phyloP scores from a whole-genome alignment of 2,329 filamentous ascomycete genomes.

The Fusarium solani-melongenae region DNA sequence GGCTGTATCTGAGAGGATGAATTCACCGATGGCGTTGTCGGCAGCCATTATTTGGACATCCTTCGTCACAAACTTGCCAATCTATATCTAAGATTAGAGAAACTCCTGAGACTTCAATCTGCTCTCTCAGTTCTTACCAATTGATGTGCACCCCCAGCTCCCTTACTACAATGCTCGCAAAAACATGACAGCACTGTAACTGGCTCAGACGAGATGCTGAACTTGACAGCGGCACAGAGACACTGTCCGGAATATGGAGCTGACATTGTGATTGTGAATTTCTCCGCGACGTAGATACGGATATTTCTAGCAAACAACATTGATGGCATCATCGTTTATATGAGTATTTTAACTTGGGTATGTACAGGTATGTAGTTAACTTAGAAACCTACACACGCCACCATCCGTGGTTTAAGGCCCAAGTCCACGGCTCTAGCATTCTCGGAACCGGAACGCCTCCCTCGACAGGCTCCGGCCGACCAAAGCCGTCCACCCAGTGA shows the following conservation, averaged over 20 bases:
- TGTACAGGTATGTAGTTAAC: not conserved
- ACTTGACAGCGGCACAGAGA: constrained; percentile 27
- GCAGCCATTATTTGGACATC: constrained; percentile 23
- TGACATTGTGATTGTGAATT: constrained; percentile 11
- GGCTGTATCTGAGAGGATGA: constrained; percentile 35
- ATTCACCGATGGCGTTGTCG: constrained; percentile 16
- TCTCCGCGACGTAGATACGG: too few species aligned
- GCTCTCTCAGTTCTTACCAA: not conserved
- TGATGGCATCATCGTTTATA: not conserved
- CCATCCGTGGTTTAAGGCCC: not conserved
- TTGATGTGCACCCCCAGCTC: constrained; percentile 33
- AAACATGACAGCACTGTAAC: constrained; percentile 33
- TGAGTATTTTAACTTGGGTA: not conserved
- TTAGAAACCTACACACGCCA: not conserved
- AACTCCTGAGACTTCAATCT: rapidly evolving
- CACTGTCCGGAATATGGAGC: constrained; percentile 29
- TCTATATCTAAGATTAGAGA: constrained; percentile 8
- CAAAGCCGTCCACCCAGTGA: not conserved
- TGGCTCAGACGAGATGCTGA: constrained; percentile 26
- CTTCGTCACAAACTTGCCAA: constrained; percentile 41
- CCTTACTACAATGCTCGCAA: constrained; percentile 35
- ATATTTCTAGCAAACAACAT: not conserved
- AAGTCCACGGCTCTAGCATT: not conserved
- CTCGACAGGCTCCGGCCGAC: not conserved
- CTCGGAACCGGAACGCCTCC: not conserved